phyloP scores from a whole-genome alignment of 306 rosid species.

The Quercus cerris region DNA sequence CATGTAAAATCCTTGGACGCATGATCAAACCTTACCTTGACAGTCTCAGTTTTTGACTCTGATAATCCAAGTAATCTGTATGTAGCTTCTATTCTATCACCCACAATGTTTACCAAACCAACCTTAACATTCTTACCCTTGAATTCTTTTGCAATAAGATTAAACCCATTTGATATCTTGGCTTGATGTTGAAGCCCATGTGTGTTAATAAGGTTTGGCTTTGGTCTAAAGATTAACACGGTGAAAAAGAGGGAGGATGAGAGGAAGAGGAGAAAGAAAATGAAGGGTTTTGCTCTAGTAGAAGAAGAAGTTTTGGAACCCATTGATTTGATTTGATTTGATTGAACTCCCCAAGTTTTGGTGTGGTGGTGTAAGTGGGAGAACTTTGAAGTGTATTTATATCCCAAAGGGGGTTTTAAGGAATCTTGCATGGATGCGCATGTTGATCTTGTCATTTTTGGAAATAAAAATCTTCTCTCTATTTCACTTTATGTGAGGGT shows the following conservation, averaged over 20 bases:
- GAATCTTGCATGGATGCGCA: slow-evolving; percentile 22
- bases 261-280: slow-evolving; percentile 24
- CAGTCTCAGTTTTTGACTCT: slow-evolving; percentile 7
- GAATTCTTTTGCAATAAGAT: slow-evolving; percentile 23
- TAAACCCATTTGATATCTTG: slow-evolving; percentile 29
- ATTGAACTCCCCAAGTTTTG: neutral
- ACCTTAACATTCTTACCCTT: slow-evolving; percentile 29
- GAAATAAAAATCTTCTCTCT: too few species aligned
- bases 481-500: too few species aligned
- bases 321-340: slow-evolving; percentile 21
- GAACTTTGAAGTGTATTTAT: neutral
- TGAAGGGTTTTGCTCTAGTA: slow-evolving; percentile 23
- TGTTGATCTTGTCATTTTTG: neutral
- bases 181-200: neutral
- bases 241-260: slow-evolving; percentile 13
- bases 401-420: neutral
- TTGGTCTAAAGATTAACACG: neutral
- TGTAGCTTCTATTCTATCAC: neutral
- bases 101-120: slow-evolving; percentile 49
- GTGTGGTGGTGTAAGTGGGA: neutral
- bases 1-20: slow-evolving; percentile 32
- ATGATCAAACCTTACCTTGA: slow-evolving; percentile 29
- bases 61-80: slow-evolving; percentile 8
- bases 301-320: slow-evolving; percentile 22
- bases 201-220: neutral